Conservation (phyloP, 2,329 filamentous ascomycete genomes). For the Diaporthe nobilis region DNA sequence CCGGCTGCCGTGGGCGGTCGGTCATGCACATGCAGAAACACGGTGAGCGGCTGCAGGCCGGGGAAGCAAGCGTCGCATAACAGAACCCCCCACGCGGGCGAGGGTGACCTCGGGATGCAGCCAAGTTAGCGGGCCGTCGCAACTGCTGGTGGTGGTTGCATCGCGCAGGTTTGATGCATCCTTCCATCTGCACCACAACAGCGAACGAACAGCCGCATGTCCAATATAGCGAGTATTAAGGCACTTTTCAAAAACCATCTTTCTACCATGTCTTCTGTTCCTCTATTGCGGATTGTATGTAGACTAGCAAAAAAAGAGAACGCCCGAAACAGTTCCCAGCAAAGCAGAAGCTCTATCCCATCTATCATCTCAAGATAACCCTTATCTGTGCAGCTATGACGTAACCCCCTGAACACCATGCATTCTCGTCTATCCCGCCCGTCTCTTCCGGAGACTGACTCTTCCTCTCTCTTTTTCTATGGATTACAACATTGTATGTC, state of each 20-base stretch:
- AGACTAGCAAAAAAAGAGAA: background rate
- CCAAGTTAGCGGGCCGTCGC: background rate
- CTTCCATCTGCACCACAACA: too few species aligned
- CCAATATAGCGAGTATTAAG: background rate
- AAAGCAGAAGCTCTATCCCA: background rate
- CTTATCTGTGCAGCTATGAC: slow-evolving; percentile 22
- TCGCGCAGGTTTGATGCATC: background rate
- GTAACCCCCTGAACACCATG: slow-evolving; percentile 19
- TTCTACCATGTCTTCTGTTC: background rate
- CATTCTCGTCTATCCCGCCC: background rate
- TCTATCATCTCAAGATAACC: background rate
- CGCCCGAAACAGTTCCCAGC: background rate
- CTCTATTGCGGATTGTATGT: background rate
- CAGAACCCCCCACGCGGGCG: background rate
- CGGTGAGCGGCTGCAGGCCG: slow-evolving; percentile 17
- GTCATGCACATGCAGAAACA: slow-evolving; percentile 18
- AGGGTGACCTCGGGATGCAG: background rate
- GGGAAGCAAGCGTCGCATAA: background rate
- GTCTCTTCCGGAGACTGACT: background rate
- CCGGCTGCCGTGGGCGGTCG: too few species aligned
- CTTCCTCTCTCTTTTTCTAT: background rate
- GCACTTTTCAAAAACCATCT: background rate
- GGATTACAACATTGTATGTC: slow-evolving; percentile 25
- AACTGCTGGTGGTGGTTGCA: background rate
- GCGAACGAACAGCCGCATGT: background rate